Evolutionary conservation across 1,284 basidiomycete genomes (phyloP).

Genomic region (Ganoderma lingzhi): DNA sequence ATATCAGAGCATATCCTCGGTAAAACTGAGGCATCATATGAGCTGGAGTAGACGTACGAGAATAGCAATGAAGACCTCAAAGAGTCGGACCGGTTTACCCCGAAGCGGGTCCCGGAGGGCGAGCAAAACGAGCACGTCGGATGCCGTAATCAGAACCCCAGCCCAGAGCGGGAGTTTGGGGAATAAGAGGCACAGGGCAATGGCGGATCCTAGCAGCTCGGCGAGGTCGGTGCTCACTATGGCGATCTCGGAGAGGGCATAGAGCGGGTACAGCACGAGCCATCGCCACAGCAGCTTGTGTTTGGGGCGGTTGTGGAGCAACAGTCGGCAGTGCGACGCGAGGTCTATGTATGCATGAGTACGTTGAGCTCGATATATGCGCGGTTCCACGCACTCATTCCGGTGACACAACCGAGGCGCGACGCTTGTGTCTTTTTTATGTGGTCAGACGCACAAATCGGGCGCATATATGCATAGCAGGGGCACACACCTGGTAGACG

Average conservation of each 20-base stretch:
- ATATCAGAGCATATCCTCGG: neutral
- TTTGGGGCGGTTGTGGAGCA: slow-evolving; percentile 72
- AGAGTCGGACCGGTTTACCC: slow-evolving; percentile 66
- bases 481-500: slow-evolving; percentile 67
- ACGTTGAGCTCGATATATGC: slow-evolving; percentile 8
- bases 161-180: slow-evolving; percentile 83
- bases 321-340: slow-evolving; percentile 77
- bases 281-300: slow-evolving; percentile 69
- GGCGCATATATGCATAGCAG: neutral
- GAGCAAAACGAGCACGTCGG: slow-evolving; percentile 85
- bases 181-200: slow-evolving; percentile 84
- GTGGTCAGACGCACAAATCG: slow-evolving; percentile 23
- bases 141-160: slow-evolving; percentile 84
- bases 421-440: slow-evolving; percentile 62
- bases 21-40: neutral
- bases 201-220: slow-evolving; percentile 83
- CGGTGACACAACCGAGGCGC: slow-evolving; percentile 74
- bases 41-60: slow-evolving; percentile 49
- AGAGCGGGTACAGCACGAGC: slow-evolving; percentile 76
- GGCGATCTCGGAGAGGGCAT: slow-evolving; percentile 78
- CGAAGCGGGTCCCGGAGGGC: slow-evolving; percentile 68
- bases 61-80: slow-evolving; percentile 78
- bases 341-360: slow-evolving; percentile 53
- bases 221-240: slow-evolving; percentile 84
- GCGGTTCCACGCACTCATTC: slow-evolving; percentile 56